Percentiles rank a stretch among this genome's conserved stretches.
Conservation (phyloP, 2,329 filamentous ascomycete species). For the Calycina marina region DNA sequence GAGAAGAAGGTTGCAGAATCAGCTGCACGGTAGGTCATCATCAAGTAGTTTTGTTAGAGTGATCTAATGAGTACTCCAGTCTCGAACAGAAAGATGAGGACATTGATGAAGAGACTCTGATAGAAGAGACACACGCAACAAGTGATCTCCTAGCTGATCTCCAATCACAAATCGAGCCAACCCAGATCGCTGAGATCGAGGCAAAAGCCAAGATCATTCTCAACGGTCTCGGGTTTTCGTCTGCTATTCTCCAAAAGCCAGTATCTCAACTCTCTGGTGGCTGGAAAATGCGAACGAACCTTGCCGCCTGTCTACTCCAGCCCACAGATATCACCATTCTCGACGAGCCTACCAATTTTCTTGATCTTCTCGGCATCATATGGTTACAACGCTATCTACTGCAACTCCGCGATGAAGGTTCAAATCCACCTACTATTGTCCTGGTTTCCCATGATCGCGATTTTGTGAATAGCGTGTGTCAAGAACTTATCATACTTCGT, state of each 20-base stretch:
- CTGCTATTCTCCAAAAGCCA: conserved; percentile 41
- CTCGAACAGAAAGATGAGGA: conserved; percentile 37
- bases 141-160: conserved; percentile 55
- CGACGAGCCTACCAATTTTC: conserved; percentile 78
- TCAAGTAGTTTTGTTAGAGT: too few relatives aligned
- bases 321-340: conserved; percentile 64
- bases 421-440: conserved; percentile 49
- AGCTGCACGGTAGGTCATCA: conserved; percentile 15
- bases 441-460: conserved; percentile 76
- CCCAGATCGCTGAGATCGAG: conserved; percentile 49
- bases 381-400: conserved; percentile 68
- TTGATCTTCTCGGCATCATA: conserved; percentile 70
- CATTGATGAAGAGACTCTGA: conserved; percentile 40
- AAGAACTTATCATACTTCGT: conserved; percentile 61
- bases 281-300: conserved; percentile 55
- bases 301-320: conserved; percentile 54
- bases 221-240: conserved; percentile 41
- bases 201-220: conserved; percentile 51
- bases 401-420: conserved; percentile 33
- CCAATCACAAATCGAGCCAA: conserved; percentile 51
- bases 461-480: conserved; percentile 62
- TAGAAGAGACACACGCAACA: conserved; percentile 53
- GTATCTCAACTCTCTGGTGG: conserved; percentile 60
- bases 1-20: conserved; percentile 51
- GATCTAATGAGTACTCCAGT: conserved; percentile 12